Evolutionary conservation across 768 basidiomycete genomes (phyloP), one percentile per base, ranked within the genome.

Genomic region (Inosperma sp.): DNA sequence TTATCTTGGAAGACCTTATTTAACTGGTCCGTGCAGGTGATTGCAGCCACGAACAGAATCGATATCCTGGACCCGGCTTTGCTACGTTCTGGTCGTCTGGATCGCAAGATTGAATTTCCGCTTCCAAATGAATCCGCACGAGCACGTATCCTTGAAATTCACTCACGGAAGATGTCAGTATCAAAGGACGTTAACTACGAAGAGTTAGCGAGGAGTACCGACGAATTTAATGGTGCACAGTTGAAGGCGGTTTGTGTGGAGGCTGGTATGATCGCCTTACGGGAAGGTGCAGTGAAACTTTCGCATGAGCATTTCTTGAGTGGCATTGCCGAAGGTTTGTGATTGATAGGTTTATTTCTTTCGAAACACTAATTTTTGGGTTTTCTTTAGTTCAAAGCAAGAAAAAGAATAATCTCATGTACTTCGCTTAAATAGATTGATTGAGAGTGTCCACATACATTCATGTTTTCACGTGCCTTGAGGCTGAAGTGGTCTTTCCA

Each of bases 391-490:
- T 98, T 50, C 95, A 98, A 80, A 92, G 91, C 71, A 94, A 97
- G 84, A 99, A 99, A 83, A 98, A 98, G 83, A 98, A 98, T 65
- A 86, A 91, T 63, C 83, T 97, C 64, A 84, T 91, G 81, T 93
- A 93, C 73, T 93, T 92, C 68, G 90, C 89, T 42, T 93, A 86
- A 55, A 39, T 41, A 49, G 47, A 31, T 46, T 17, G 16, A 12
- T 44, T 8, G 21, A 12, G 5, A 5, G 23, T 44, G 23, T 26
- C n/a, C 30, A 31, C 13, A 41, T 25, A 42, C 7, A 7, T 12
- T 42, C 27, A 2, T 14, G 7, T 14, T 41, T n/a, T 41, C 14
- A 2, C 23, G n/a, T n/a, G n/a, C n/a, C n/a, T n/a, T n/a, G n/a
- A n/a, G n/a, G n/a, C n/a, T n/a, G n/a, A n/a, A n/a, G n/a, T n/a